Evolutionary conservation across 805 yeast genomes (phyloP), one percentile per base, ranked within the genome.

Genomic region (Blastobotrys chiropterorum): DNA sequence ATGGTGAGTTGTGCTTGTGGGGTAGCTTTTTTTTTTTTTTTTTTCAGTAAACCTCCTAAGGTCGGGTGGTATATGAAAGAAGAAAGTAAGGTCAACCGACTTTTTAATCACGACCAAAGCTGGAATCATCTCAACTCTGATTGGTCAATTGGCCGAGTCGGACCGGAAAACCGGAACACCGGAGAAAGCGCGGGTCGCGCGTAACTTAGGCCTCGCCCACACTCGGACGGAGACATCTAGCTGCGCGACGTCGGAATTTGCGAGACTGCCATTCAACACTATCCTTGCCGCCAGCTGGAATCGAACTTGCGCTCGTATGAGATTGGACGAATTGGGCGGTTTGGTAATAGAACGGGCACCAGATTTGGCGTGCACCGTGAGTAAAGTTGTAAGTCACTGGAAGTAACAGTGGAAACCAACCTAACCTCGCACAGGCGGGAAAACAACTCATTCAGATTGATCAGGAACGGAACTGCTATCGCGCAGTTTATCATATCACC

Each of bases 401-500:
- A n/a, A n/a, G n/a, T n/a, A n/a, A n/a, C n/a, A n/a, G n/a, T n/a
- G n/a, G n/a, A n/a, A n/a, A n/a, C n/a, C n/a, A n/a, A n/a, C n/a
- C n/a, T n/a, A n/a, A n/a, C n/a, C n/a, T n/a, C n/a, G n/a, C n/a
- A n/a, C 41, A 38, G 34, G 46, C 7, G 19, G 47, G 41, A 16
- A 20, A 16, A 7, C 21, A 47, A 11, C 34, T 21, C 6, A 17
- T 48, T 15, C 47, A 48, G 16, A 7, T 48, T 15, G 26, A 21
- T 2, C 46, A 43, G 47, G 30, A 31, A 15, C 8, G 19, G 39
- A 21, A 22, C 6, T 38, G 7, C n/a, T 11, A 17, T n/a, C n/a
- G 20, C 3, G 17, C 17, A n/a, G 34, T 48, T 14, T 64, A 51
- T 54, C 53, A 54, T 19, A 49, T 66, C 1, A 31, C 49, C 13